These are phyloP conservation scores for Orbilia blumenaviensis DNA, from an alignment of 2,329 filamentous ascomycete genomes.

Conservation along the genomic window DNA sequence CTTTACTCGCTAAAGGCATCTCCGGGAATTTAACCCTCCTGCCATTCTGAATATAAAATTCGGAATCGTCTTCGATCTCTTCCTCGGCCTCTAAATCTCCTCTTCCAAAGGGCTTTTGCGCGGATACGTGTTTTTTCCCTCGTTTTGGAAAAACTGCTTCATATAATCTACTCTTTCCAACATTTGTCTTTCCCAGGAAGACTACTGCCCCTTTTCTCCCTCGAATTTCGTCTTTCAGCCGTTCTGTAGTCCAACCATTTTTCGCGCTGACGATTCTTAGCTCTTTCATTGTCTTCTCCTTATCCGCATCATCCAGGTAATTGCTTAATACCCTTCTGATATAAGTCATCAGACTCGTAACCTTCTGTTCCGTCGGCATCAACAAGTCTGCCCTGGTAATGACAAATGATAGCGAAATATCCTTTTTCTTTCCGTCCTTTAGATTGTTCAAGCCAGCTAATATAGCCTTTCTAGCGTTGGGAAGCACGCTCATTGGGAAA, in stretches of 20 bases:
- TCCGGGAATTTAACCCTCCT: constrained; percentile 77
- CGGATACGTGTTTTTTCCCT: constrained; percentile 61
- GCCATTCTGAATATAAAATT: constrained; percentile 63
- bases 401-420: constrained; percentile 71
- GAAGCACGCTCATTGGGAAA: constrained; percentile 92
- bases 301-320: constrained; percentile 65
- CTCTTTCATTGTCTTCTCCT: constrained; percentile 45
- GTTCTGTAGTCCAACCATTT: constrained; percentile 87
- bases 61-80: constrained; percentile 37
- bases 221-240: constrained; percentile 86
- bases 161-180: constrained; percentile 93
- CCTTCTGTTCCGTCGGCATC: constrained; percentile 81
- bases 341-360: constrained; percentile 87
- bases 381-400: constrained; percentile 89
- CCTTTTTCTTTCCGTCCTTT: constrained; percentile 77
- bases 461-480: constrained; percentile 67
- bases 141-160: constrained; percentile 86
- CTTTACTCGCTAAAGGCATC: constrained; percentile 84
- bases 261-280: constrained; percentile 75
- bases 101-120: constrained; percentile 13
- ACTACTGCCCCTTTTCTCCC: constrained; percentile 84
- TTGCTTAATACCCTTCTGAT: constrained; percentile 79
- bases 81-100: constrained; percentile 54
- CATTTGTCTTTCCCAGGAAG: constrained; percentile 98
- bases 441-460: constrained; percentile 72